Evolutionary conservation across 345 rosid species (phyloP).

Genomic region (Eucalyptus albens): DNA sequence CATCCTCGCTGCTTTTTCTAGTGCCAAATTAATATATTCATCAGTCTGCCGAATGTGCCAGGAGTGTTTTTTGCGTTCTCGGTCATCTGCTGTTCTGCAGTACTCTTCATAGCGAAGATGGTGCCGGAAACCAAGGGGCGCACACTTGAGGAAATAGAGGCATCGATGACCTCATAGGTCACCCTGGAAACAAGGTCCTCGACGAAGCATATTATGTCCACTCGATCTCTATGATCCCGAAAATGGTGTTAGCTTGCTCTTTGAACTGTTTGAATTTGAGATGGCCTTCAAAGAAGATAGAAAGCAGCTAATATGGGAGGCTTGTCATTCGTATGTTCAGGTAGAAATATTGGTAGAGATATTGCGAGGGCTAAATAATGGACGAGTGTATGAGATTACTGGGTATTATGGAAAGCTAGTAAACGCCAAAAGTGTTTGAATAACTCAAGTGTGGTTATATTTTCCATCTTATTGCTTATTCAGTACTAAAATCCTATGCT

Average conservation of each 20-base stretch:
- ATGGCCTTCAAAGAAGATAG: not conserved
- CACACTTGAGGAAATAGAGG: slow-evolving; percentile 43
- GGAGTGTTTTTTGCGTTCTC: slow-evolving; percentile 11
- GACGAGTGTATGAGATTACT: not conserved
- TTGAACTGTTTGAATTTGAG: not conserved
- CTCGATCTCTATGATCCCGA: not conserved
- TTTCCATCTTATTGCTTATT: not conserved
- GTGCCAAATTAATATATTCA: not conserved
- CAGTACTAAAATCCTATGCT: too few species aligned
- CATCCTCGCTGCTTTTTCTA: not conserved
- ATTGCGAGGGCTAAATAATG: not conserved
- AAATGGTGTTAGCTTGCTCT: not conserved
- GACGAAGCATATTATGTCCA: not conserved
- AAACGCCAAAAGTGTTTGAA: not conserved
- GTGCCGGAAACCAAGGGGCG: slow-evolving; percentile 44
- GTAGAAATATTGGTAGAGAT: not conserved
- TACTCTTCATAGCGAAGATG: slow-evolving; percentile 22
- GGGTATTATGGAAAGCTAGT: not conserved
- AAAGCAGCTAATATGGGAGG: not conserved
- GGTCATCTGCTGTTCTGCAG: slow-evolving; percentile 5
- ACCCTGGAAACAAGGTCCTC: not conserved
- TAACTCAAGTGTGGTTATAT: not conserved
- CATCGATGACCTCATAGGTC: not conserved
- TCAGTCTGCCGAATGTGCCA: not conserved
- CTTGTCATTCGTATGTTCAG: not conserved